These are phyloP conservation scores for Funneliformis caledonium DNA, from an alignment of 371 early-diverging fungal species.

Conservation along the genomic window DNA sequence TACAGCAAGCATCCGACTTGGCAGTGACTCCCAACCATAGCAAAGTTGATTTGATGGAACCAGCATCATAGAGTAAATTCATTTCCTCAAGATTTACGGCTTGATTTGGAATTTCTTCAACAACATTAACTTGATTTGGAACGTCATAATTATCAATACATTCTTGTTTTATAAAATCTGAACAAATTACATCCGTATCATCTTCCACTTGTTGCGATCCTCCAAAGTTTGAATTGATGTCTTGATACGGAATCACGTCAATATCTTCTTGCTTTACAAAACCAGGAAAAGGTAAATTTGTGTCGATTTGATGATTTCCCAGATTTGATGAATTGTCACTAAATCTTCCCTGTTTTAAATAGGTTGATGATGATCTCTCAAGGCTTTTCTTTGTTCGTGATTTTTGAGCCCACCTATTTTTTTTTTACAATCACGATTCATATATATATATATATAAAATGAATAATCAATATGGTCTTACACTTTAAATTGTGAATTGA, in stretches of 20 bases:
- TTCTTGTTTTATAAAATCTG: neutral
- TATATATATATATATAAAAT: neutral
- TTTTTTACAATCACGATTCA: neutral
- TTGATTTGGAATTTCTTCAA: neutral
- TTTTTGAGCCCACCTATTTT: conserved; percentile 38
- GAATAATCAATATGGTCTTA: neutral
- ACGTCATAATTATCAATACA: neutral
- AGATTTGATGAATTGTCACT: neutral
- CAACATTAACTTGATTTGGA: neutral
- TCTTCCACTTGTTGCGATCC: neutral
- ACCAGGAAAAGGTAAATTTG: neutral
- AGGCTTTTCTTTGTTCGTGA: conserved; percentile 23
- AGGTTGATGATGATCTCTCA: neutral
- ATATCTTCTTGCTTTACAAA: neutral
- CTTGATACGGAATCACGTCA: neutral
- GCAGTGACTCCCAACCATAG: neutral
- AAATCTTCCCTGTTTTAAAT: neutral
- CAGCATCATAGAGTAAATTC: neutral
- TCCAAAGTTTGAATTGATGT: neutral
- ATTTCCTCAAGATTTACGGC: neutral
- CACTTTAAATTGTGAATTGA: neutral
- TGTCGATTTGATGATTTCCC: neutral
- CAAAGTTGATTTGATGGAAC: neutral
- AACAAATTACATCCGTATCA: neutral
- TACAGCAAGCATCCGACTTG: neutral